A percentile compares a stretch with the other conserved stretches of the same genome.
Evolutionary conservation across 139 green algal genomes (phyloP).

Genomic region (Chlorella vulgaris): DNA sequence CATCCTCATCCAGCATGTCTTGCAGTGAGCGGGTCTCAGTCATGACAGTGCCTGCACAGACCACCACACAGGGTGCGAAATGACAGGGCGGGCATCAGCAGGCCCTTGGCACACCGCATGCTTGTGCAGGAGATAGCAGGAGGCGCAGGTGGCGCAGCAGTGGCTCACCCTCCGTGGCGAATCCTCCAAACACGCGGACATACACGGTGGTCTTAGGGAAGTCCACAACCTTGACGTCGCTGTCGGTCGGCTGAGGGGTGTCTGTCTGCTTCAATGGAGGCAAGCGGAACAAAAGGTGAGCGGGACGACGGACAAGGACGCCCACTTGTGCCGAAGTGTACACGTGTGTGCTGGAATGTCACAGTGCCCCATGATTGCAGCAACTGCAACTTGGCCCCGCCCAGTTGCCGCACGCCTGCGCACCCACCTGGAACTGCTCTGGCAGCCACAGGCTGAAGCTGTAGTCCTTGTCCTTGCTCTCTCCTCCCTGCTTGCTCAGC

Average conservation of each 20-base stretch:
- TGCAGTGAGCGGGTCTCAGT: slow-evolving; percentile 16
- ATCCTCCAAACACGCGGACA: slow-evolving; percentile 30
- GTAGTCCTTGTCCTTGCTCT: slow-evolving; percentile 6
- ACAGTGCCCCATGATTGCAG: no score
- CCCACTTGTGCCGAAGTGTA: no score
- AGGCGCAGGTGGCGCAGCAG: neutral
- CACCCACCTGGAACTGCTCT: slow-evolving; percentile 13
- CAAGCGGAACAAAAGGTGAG: neutral
- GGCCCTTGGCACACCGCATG: no score
- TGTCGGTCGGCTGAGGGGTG: slow-evolving; percentile 29
- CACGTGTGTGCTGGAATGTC: no score
- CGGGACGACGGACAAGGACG: neutral
- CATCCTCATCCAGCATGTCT: slow-evolving; percentile 14
- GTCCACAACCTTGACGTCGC: slow-evolving; percentile 13
- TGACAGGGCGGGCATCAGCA: no score
- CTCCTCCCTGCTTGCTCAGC: neutral
- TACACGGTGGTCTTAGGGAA: slow-evolving; percentile 16
- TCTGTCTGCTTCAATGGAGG: slow-evolving; percentile 14
- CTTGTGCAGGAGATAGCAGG: neutral
- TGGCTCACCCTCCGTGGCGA: slow-evolving; percentile 34
- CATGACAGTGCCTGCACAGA: slow-evolving; percentile 30
- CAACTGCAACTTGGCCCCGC: no score
- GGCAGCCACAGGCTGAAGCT: slow-evolving; percentile 28
- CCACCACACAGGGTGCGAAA: no score
- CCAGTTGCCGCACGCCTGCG: no score